Percentiles rank a stretch among this genome's conserved stretches.
phyloP scores from a whole-genome alignment of 1,284 basidiomycete species.

The Rhodotorula sp. region DNA sequence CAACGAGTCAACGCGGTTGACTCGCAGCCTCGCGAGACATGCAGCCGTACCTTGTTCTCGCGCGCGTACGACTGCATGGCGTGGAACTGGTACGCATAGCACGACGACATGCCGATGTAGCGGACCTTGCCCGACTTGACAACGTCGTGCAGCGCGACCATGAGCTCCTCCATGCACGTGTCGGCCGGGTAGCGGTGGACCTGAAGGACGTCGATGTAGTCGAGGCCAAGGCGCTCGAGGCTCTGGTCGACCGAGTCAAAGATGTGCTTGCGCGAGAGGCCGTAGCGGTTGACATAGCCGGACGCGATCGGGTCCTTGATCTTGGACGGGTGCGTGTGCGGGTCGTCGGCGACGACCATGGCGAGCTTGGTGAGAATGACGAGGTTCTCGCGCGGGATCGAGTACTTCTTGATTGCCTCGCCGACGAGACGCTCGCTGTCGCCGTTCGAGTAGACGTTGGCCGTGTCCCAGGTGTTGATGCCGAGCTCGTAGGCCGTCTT shows the following conservation, averaged over 20 bases:
- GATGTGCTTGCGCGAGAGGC: constrained; percentile 46
- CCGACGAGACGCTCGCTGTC: constrained; percentile 73
- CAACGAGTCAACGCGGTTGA: no score
- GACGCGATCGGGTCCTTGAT: constrained; percentile 22
- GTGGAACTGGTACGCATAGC: constrained; percentile 54
- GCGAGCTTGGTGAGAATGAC: constrained; percentile 71
- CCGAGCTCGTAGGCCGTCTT: constrained; percentile 60
- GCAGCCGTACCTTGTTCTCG: constrained; percentile 15
- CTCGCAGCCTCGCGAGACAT: no score
- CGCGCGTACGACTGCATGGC: constrained; percentile 64
- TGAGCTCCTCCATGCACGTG: constrained; percentile 60
- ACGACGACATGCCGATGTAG: constrained; percentile 65
- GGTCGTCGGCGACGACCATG: constrained; percentile 32
- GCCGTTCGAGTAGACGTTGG: constrained; percentile 64
- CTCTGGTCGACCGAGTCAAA: constrained; percentile 43
- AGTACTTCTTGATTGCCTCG: constrained; percentile 70
- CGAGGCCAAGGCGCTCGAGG: constrained; percentile 43
- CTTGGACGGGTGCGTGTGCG: constrained; percentile 23
- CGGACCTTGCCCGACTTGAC: constrained; percentile 59
- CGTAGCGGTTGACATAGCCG: constrained; percentile 47
- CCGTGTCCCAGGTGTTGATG: constrained; percentile 58
- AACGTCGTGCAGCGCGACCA: constrained; percentile 67
- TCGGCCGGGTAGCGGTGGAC: constrained; percentile 63
- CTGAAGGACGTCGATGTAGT: constrained; percentile 63
- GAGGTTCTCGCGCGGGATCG: constrained; percentile 71